phyloP scores from a whole-genome alignment of 768 basidiomycete genomes.

The Termitomyces sp. region DNA sequence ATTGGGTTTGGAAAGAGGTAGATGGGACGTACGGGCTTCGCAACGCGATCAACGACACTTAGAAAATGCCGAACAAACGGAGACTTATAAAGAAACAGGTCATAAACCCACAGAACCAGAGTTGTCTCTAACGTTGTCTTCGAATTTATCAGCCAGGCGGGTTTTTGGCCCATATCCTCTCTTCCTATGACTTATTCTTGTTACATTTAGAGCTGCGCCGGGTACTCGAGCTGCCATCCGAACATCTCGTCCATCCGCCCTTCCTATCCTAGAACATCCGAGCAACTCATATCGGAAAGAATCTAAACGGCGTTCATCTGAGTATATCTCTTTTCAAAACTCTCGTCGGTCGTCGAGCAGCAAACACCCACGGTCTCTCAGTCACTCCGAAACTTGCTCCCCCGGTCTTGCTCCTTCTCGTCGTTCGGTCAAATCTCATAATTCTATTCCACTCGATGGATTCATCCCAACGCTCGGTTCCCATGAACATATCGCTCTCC shows the following conservation, averaged over 20 bases:
- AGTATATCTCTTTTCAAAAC: neutral
- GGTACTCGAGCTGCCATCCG: neutral
- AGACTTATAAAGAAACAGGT: neutral
- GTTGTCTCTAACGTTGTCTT: neutral
- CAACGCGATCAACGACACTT: neutral
- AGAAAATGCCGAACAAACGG: neutral
- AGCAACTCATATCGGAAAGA: neutral
- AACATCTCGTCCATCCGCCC: neutral
- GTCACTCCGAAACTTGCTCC: slow-evolving; percentile 10
- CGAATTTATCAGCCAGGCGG: neutral
- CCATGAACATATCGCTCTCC: slow-evolving; percentile 38
- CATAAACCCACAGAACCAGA: neutral
- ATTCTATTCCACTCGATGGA: slow-evolving; percentile 38
- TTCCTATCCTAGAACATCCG: neutral
- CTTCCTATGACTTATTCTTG: neutral
- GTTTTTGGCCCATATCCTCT: neutral
- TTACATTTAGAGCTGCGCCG: neutral
- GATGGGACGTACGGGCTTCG: slow-evolving; percentile 11
- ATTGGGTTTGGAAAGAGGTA: slow-evolving; percentile 37
- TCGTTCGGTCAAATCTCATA: slow-evolving; percentile 21
- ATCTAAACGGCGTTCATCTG: neutral
- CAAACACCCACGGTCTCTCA: neutral
- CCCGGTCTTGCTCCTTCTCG: slow-evolving; percentile 11
- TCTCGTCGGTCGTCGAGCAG: neutral
- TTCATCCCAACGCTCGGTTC: slow-evolving; percentile 44